A percentile compares a stretch with the other conserved stretches of the same genome.
Evolutionary conservation across 257 asterid genomes (phyloP).

Genomic region (Solanum pimpinellifolium): DNA sequence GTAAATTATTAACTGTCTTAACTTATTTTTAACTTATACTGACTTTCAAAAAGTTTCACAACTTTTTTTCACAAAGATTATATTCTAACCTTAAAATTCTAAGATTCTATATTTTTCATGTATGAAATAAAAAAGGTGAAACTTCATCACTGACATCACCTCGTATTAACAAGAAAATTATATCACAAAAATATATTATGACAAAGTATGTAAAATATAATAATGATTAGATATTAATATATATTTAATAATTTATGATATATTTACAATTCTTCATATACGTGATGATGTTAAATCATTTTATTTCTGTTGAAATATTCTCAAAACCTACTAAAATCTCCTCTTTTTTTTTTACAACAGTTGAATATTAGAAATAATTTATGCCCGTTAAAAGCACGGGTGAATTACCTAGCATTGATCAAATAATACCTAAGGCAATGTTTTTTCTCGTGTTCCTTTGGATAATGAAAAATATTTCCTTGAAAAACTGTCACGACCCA

Average conservation of each 20-base stretch:
- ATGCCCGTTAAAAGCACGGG: accelerated
- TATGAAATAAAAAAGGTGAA: background rate
- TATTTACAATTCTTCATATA: background rate
- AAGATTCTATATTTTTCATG: background rate
- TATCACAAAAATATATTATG: background rate
- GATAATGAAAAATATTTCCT: too few relatives aligned
- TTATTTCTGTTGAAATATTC: background rate
- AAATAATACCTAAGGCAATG: background rate
- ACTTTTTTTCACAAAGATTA: background rate
- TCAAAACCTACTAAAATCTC: background rate
- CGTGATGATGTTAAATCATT: background rate
- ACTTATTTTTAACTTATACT: background rate
- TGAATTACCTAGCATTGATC: background rate
- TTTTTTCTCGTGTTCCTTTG: too few relatives aligned
- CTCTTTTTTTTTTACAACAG: too few relatives aligned
- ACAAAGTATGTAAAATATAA: background rate
- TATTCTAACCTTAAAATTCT: background rate
- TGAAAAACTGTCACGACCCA: too few relatives aligned
- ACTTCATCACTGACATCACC: too few relatives aligned
- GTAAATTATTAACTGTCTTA: background rate
- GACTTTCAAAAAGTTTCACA: background rate
- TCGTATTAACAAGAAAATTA: too few relatives aligned
- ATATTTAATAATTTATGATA: too few relatives aligned
- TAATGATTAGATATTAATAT: too few relatives aligned
- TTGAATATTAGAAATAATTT: too few relatives aligned